Base-by-base conservation (phyloP, 352 stramenopile genomes). In the Globisporangium acanthophoron region DNA sequence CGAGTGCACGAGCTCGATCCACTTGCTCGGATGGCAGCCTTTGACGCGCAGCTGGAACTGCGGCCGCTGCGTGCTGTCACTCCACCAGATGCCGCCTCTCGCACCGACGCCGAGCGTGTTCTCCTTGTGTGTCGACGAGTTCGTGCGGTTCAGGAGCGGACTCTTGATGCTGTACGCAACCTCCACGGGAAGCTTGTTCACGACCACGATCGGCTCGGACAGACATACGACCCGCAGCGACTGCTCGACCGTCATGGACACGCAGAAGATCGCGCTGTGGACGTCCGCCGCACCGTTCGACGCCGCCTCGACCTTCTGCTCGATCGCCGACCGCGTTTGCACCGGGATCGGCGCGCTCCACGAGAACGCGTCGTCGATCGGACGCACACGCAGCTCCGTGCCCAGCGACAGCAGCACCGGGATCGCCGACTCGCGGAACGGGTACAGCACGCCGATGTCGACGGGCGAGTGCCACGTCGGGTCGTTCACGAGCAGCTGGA, bases 281-380 rank as follows among this genome's bases (percentile, higher is more conserved):
- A 66, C 50, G 39, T 70, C 61, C 16, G 29, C 37, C 0, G 35
- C 59, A 1, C 62, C 58, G 16, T 65, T 71, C 13, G 71, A 71
- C 6, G 71, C 69, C 11, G 78, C 71, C n/a, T 92, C 79, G 7
- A 92, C 77, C 48, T 83, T 78, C 5, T 89, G 59, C 21, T 86
- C 77, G 1, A 80, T 69, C 12, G 70, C 65, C 0, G 82, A 82
- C 15, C 71, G 71, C 18, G 79, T 90, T 53, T 92, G 82, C 3
- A 90, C 67, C n/a, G 80, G 82, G 41, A 92, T 89, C 4, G 82
- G 82, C 39, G 82, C 80, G 35, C 80, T 90, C 82, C 82, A 92
- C 8, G 69, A 78, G 29, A 79, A 90, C 2, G 70, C 51, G 58
- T 77, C 69, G 7, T 62, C 73, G 5, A 80, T 56, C 13, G 82